Conservation (phyloP, 257 asterid genomes). For the Solanum raphanifolium region DNA sequence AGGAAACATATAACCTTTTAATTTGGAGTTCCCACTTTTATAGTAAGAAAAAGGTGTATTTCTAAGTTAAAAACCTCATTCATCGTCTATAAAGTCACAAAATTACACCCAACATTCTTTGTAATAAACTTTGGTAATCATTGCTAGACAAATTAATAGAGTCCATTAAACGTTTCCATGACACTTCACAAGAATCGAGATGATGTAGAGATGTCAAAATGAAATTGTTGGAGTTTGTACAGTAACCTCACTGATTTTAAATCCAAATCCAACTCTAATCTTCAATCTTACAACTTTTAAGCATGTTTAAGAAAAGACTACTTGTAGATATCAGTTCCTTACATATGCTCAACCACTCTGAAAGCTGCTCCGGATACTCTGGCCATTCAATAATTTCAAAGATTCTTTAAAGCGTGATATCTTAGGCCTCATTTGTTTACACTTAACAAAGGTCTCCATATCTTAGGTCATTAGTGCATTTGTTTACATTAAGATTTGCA, state of each 20-base stretch:
- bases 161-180: neutral
- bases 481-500: neutral
- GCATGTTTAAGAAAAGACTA: neutral
- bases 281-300: neutral
- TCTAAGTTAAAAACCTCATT: neutral
- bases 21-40: neutral
- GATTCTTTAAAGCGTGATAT: neutral
- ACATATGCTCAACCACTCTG: neutral
- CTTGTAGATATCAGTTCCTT: neutral
- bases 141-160: neutral
- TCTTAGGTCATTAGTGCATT: neutral
- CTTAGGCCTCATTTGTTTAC: neutral
- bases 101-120: neutral
- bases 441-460: neutral
- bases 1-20: neutral
- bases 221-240: neutral
- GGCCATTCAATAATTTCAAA: neutral
- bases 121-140: neutral
- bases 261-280: neutral
- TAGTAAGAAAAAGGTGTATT: neutral
- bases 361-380: neutral
- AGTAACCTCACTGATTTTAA: neutral
- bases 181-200: neutral
- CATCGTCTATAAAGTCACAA: neutral
- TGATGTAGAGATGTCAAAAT: neutral